Percentiles rank a stretch among this genome's conserved stretches.
phyloP scores from a whole-genome alignment of 163 green algal species.

The Volvox carteri region DNA sequence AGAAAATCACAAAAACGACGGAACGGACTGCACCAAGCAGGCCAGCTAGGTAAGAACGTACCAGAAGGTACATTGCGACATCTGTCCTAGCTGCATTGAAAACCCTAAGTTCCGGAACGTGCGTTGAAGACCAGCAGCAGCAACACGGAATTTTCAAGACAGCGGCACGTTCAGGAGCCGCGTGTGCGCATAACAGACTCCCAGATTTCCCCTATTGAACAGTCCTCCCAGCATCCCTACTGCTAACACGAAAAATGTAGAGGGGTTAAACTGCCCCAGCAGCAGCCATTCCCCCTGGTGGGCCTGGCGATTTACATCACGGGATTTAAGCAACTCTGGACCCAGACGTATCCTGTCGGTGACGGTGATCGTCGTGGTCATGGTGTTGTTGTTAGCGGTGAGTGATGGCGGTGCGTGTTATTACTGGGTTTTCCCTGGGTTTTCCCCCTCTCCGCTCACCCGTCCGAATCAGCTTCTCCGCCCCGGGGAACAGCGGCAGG shows the following conservation, averaged over 20 bases:
- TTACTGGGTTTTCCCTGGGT: neutral
- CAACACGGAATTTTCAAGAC: neutral
- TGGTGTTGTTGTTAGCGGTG: neutral
- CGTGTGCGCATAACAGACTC: too few relatives aligned
- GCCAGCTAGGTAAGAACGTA: neutral
- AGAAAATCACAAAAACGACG: too few relatives aligned
- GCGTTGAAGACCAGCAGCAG: neutral
- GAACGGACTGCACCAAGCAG: too few relatives aligned
- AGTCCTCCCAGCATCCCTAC: too few relatives aligned
- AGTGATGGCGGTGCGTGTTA: neutral
- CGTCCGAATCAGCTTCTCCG: conserved; percentile 75
- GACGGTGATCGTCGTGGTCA: neutral
- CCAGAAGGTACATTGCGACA: neutral
- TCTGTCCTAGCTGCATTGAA: neutral
- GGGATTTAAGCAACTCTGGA: neutral
- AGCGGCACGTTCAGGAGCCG: neutral
- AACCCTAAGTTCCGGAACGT: neutral
- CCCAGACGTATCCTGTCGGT: neutral
- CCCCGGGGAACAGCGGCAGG: conserved; percentile 63
- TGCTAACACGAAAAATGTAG: too few relatives aligned
- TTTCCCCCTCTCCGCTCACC: conserved; percentile 27
- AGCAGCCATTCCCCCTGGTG: neutral
- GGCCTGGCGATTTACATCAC: neutral
- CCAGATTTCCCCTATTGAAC: too few relatives aligned
- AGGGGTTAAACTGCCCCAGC: too few relatives aligned